Percentiles rank a stretch among this genome's conserved stretches.
phyloP scores from a whole-genome alignment of 2,329 filamentous ascomycete species.

The Aspergillus sergii region DNA sequence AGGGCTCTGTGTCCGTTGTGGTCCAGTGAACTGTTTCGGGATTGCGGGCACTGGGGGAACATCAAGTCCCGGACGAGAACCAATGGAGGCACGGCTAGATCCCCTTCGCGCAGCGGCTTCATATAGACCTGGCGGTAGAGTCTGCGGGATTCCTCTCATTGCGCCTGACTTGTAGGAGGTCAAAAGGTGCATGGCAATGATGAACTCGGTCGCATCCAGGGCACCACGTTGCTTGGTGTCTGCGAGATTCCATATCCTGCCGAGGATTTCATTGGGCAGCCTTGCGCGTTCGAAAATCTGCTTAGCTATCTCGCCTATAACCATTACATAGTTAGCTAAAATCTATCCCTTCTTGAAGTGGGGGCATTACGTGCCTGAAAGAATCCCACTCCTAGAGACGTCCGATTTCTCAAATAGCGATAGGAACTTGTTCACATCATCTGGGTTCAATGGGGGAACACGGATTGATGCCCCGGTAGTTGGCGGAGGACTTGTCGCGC shows the following conservation, averaged over 20 bases:
- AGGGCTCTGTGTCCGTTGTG: slow-evolving; percentile 63
- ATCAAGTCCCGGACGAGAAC: slow-evolving; percentile 51
- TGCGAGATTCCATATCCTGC: slow-evolving; percentile 93
- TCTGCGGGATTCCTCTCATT: slow-evolving; percentile 75
- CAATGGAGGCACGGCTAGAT: slow-evolving; percentile 54
- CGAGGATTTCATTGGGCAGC: slow-evolving; percentile 84
- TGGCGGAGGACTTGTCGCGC: slow-evolving; percentile 47
- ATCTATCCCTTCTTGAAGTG: background rate
- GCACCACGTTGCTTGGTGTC: slow-evolving; percentile 91
- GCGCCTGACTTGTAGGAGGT: slow-evolving; percentile 86
- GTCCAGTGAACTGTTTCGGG: slow-evolving; percentile 74
- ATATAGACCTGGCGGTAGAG: slow-evolving; percentile 82
- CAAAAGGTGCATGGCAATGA: slow-evolving; percentile 96
- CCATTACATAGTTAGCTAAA: slow-evolving; percentile 15
- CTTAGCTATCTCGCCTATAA: slow-evolving; percentile 77
- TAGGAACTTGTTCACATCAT: slow-evolving; percentile 87
- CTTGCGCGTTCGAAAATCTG: slow-evolving; percentile 93
- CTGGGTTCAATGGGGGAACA: slow-evolving; percentile 83
- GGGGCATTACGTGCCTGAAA: slow-evolving; percentile 60
- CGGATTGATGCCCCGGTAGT: slow-evolving; percentile 67
- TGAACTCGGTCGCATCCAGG: slow-evolving; percentile 86
- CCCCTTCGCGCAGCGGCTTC: slow-evolving; percentile 81
- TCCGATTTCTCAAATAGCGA: slow-evolving; percentile 88
- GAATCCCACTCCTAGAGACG: slow-evolving; percentile 67
- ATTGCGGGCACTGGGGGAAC: slow-evolving; percentile 66